Base-by-base conservation (phyloP, 2,329 filamentous ascomycete genomes). In the Fusarium pseudoanthophilum region DNA sequence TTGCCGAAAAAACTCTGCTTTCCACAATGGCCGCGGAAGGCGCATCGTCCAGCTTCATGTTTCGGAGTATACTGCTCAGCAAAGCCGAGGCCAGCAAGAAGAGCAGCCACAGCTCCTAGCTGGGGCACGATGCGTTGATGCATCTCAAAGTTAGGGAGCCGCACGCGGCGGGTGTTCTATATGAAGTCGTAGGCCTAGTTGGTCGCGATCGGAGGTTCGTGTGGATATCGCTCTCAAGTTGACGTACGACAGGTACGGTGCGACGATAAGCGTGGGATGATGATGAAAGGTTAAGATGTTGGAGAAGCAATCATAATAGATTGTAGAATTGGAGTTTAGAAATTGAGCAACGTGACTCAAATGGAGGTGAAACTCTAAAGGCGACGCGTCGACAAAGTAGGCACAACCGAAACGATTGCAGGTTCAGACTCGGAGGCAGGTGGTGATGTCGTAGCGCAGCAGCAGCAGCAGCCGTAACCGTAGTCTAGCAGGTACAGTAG, bases 1-100 rank as follows among this genome's bases (percentile, higher is more conserved):
- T 94, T 92, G 63, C 95, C 94, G 78, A 98, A 98, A 81, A 96
- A 92, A 72, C 92, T 92, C 83, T 95, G 92, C 82, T 95, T 95
- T 53, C 96, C 96, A 80, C 96, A 99, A 72, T 97, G 92, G 13
- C 95, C 95, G 56, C 95, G 90, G 71, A 98, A 94, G 2, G 95
- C 94, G 82, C 95, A 98, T 73, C 95, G 89, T 45, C 95, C 95
- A 56, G 92, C 86, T 83, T 98, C 95, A 77, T 98, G 95, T 73
- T 91, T 93, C 3, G 87, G 85, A 0, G 88, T 90, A 64, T 76
- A 79, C 26, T 76, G 72, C 43, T 82, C 76, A 55, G 79, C 79
- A 24, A 62, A 63, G 34, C 62, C 77, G 43, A 78, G 60, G n/a
- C 72, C 69, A 15, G 77, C 71, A 43, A 82, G 63, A 58, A 84